phyloP scores from a whole-genome alignment of 352 stramenopile genomes.

The Peronosclerospora sorghi region DNA sequence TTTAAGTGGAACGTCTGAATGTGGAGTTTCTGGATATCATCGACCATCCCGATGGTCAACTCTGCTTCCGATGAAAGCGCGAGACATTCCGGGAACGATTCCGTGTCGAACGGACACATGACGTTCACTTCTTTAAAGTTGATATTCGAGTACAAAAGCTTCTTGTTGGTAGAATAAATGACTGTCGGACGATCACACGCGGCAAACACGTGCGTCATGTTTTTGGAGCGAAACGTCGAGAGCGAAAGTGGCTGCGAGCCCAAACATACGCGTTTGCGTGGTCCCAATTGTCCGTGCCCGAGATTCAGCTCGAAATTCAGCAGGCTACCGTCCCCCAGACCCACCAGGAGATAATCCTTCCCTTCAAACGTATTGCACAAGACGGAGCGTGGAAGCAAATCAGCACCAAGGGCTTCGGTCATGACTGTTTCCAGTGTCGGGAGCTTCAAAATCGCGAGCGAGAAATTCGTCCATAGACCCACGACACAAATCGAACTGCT shows the following conservation, averaged over 20 bases:
- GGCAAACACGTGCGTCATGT: conserved; percentile 93
- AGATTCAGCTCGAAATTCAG: conserved; percentile 87
- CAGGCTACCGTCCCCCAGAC: conserved; percentile 93
- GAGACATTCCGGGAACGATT: conserved; percentile 90
- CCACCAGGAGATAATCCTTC: conserved; percentile 90
- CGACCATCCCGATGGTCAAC: conserved; percentile 94
- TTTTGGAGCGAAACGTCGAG: conserved; percentile 86
- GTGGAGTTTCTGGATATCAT: conserved; percentile 99
- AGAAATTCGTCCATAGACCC: conserved; percentile 90
- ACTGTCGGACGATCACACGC: conserved; percentile 95
- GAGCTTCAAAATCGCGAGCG: conserved; percentile 78
- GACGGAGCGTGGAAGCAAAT: conserved; percentile 81
- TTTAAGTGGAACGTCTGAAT: conserved; percentile 93
- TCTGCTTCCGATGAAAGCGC: conserved; percentile 91
- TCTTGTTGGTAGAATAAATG: conserved; percentile 93
- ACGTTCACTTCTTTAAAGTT: conserved; percentile 88
- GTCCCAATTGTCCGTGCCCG: conserved; percentile 31
- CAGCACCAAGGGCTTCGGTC: conserved; percentile 65
- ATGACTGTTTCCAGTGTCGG: conserved; percentile 58
- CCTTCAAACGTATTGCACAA: conserved; percentile 81
- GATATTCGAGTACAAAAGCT: conserved; percentile 95
- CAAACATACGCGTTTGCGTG: conserved; percentile 91
- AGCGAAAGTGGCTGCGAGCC: conserved; percentile 92
- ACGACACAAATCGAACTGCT: conserved; percentile 64
- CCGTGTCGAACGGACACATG: conserved; percentile 89